Conservation (phyloP, 352 stramenopile genomes). For the Globisporangium radiosum region DNA sequence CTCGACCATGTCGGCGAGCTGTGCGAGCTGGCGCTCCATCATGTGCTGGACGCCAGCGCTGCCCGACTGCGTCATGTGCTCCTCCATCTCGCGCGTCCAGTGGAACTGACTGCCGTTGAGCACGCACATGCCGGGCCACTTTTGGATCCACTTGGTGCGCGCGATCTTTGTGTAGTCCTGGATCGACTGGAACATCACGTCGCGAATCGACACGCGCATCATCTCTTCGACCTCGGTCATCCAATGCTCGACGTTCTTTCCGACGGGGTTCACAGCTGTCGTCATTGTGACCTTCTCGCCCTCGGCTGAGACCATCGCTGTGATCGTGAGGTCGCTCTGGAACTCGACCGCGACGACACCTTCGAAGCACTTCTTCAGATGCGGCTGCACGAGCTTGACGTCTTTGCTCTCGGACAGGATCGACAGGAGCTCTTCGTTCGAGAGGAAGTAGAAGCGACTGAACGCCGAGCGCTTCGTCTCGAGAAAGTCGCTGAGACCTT, state of each 20-base stretch:
- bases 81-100: slow-evolving; percentile 93
- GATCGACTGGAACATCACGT: slow-evolving; percentile 90
- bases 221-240: slow-evolving; percentile 93
- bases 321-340: slow-evolving; percentile 88
- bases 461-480: slow-evolving; percentile 93
- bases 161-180: slow-evolving; percentile 87
- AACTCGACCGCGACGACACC: slow-evolving; percentile 92
- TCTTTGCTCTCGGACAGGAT: slow-evolving; percentile 96
- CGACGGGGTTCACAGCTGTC: slow-evolving; percentile 84
- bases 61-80: slow-evolving; percentile 69
- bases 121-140: slow-evolving; percentile 91
- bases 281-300: slow-evolving; percentile 86
- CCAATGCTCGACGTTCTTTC: slow-evolving; percentile 95
- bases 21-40: slow-evolving; percentile 85
- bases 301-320: slow-evolving; percentile 88
- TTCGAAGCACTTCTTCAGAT: slow-evolving; percentile 96
- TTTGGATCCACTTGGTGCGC: slow-evolving; percentile 94
- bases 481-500: slow-evolving; percentile 92
- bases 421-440: slow-evolving; percentile 92
- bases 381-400: slow-evolving; percentile 90
- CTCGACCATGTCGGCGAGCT: slow-evolving; percentile 94
- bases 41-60: slow-evolving; percentile 87
- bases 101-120: slow-evolving; percentile 94
- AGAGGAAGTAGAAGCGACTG: slow-evolving; percentile 94
- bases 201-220: slow-evolving; percentile 89